A percentile compares a stretch with the other conserved stretches of the same genome.
Conservation (phyloP, 1,284 basidiomycete genomes). For the Coriolopsis trogii region DNA sequence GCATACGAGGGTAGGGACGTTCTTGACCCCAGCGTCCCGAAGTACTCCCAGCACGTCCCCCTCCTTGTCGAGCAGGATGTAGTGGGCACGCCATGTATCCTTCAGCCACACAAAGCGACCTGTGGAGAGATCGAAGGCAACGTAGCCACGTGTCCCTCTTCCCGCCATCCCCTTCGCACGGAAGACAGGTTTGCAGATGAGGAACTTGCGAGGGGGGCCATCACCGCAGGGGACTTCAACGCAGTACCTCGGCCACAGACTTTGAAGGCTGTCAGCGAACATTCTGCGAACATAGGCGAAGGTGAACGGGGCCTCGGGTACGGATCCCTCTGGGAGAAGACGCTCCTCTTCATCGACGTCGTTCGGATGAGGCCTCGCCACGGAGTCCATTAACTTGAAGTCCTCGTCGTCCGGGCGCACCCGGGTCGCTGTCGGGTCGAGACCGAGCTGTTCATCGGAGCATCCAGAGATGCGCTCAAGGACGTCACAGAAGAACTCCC, state of each 20-base stretch:
- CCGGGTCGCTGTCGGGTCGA: constrained; percentile 6
- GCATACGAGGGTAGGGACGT: background rate
- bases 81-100: constrained; percentile 3
- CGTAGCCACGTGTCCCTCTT: constrained; percentile 9
- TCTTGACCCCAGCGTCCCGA: background rate
- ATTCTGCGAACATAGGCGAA: constrained; percentile 8
- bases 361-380: background rate
- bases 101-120: constrained; percentile 7
- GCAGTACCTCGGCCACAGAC: background rate
- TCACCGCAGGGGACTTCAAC: background rate
- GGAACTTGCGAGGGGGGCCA: constrained; percentile 1
- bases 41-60: background rate
- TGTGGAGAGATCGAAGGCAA: background rate
- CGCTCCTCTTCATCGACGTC: constrained; percentile 1
- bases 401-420: background rate
- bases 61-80: background rate
- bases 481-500: constrained; percentile 6
- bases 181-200: constrained; percentile 9
- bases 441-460: constrained; percentile 31
- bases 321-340: background rate
- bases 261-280: background rate
- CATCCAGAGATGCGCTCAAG: constrained; percentile 27
- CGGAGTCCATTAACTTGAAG: constrained; percentile 5
- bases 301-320: background rate
- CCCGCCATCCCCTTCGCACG: constrained; percentile 1